These are phyloP conservation scores for Ogataea haglerorum DNA, from an alignment of 805 yeast species.

Conservation along the genomic window DNA sequence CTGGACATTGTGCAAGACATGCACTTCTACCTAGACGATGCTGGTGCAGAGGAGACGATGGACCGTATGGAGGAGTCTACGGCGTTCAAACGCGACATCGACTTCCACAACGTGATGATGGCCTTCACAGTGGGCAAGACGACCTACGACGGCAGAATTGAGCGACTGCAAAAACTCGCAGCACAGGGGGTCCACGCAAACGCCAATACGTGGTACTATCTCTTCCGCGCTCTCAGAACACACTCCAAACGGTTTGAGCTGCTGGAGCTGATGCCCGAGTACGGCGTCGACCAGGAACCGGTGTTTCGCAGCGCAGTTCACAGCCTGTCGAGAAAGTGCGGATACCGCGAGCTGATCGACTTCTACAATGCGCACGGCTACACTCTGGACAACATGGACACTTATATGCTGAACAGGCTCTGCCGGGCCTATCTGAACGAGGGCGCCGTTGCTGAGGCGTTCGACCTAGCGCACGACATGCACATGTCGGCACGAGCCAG, in stretches of 20 bases:
- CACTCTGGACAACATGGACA: slow-evolving; percentile 5
- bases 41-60: slow-evolving; percentile 16
- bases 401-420: slow-evolving; percentile 23
- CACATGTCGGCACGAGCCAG: background rate
- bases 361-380: slow-evolving; percentile 16
- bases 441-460: slow-evolving; percentile 18
- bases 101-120: slow-evolving; percentile 27
- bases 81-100: slow-evolving; percentile 22
- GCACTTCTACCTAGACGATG: slow-evolving; percentile 21
- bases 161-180: slow-evolving; percentile 18
- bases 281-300: slow-evolving; percentile 21
- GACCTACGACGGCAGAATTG: slow-evolving; percentile 17
- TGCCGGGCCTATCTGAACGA: slow-evolving; percentile 18
- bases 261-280: slow-evolving; percentile 24
- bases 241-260: slow-evolving; percentile 18
- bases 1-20: slow-evolving; percentile 13
- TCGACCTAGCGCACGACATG: slow-evolving; percentile 12
- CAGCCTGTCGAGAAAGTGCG: slow-evolving; percentile 12
- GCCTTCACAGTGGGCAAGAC: slow-evolving; percentile 17
- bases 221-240: slow-evolving; percentile 20
- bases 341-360: slow-evolving; percentile 18
- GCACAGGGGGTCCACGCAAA: slow-evolving; percentile 18
- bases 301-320: slow-evolving; percentile 19
- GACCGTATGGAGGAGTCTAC: slow-evolving; percentile 22
- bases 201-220: slow-evolving; percentile 29